Base-by-base conservation (phyloP, 495 filamentous ascomycete genomes). In the Hypoxylon intermedium region DNA sequence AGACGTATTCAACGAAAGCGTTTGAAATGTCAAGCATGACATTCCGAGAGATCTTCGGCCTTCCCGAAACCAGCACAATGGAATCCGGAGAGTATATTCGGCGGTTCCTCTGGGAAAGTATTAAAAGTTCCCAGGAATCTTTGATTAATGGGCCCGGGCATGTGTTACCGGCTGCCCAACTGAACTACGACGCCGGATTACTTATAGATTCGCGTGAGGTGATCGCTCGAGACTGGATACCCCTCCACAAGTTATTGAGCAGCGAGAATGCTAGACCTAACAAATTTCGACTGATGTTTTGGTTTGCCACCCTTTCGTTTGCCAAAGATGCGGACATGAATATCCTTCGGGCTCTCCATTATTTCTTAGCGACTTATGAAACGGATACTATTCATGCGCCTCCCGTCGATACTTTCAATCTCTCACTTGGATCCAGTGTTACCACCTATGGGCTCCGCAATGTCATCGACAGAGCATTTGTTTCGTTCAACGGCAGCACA, bases 231-330 rank as follows among this genome's bases (percentile, higher is more conserved):
- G 19, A 65, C 31, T 82, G 72, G 74, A 71, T 69, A 15, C 52
- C 33, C 12, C 54, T 83, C 16, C 75, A 80, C 34, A 48, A 66
- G 7, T 5, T 67, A 12, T 53, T 80, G 19, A 64, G 55, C 5
- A 62, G 52, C 0, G 36, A 16, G 16, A 18, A 12, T 3, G 36
- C 5, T 6, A 38, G 52, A 9, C 23, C 54, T 6, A 54, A 75
- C 49, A 76, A 61, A 51, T 79, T 72, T 55, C 63, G 66, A 20
- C 21, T 81, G 2, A 79, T 83, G 75, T 73, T 82, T 6, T 77
- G 74, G 67, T 67, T 84, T 6, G 58, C 74, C 20, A 74, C 79
- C 0, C 6, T 83, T 46, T 67, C 76, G 20, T 21, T 77, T 62
- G 45, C 61, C 64, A 0, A 46, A 65, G 11, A 53, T 60, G 11